A percentile compares a stretch with the other conserved stretches of the same genome.
phyloP scores from a whole-genome alignment of 1,284 basidiomycete species.

The Gomphus bonarii region DNA sequence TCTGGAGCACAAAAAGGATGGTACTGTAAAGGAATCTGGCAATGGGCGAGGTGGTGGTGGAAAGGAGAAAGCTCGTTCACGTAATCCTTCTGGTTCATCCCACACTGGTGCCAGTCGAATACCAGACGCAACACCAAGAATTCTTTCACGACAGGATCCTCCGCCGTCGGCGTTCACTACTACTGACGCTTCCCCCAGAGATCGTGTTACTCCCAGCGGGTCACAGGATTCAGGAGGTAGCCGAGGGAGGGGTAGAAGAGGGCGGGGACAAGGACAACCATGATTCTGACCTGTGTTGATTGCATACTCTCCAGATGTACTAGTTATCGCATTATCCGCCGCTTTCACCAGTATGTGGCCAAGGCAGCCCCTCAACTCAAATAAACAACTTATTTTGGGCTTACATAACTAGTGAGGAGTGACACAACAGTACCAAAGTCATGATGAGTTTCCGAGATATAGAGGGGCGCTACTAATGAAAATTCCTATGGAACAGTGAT shows the following conservation, averaged over 20 bases:
- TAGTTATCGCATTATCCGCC: background rate
- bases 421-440: background rate
- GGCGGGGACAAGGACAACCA: background rate
- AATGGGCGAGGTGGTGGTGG: constrained; percentile 19
- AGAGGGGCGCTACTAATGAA: background rate
- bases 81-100: constrained; percentile 23
- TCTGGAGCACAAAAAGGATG: background rate
- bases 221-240: constrained; percentile 19
- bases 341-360: background rate
- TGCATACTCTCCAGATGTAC: background rate
- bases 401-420: background rate
- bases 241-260: constrained; percentile 20
- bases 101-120: constrained; percentile 1
- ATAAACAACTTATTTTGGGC: no score
- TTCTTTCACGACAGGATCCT: constrained; percentile 5
- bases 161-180: constrained; percentile 10
- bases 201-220: constrained; percentile 7
- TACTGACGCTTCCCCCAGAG: constrained; percentile 11
- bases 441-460: background rate
- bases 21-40: constrained; percentile 8
- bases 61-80: constrained; percentile 6
- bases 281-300: background rate
- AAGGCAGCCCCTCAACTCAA: background rate
- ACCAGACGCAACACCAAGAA: constrained; percentile 4
- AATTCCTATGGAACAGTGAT: background rate